Conservation (phyloP, 495 filamentous ascomycete species). For the Penicillium canariense region DNA sequence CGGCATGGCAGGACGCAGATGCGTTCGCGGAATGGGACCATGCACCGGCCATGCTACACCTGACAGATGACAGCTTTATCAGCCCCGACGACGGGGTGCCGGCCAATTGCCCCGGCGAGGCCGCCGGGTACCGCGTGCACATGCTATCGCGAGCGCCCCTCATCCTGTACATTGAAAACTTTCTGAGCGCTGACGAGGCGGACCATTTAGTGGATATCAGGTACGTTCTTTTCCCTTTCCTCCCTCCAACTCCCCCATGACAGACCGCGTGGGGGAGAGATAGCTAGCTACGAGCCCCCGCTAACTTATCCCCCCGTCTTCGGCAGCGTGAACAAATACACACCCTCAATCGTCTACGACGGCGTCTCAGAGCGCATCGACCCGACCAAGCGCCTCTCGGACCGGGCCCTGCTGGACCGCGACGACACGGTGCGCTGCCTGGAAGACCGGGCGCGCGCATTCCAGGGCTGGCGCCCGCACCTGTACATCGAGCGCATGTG, state of each 20-base stretch:
- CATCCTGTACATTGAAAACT: constrained; percentile 56
- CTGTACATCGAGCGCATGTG: constrained; percentile 62
- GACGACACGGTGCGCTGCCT: constrained; percentile 64
- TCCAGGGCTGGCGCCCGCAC: constrained; percentile 65
- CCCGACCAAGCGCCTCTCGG: constrained; percentile 50
- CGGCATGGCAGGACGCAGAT: not conserved
- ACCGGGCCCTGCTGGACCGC: constrained; percentile 57
- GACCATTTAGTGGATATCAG: constrained; percentile 50
- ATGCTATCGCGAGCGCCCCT: constrained; percentile 51
- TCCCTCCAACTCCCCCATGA: not conserved
- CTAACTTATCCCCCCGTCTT: not conserved
- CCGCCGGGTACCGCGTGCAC: constrained; percentile 35
- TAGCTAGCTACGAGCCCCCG: too few relatives aligned
- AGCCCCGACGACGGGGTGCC: constrained; percentile 32
- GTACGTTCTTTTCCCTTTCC: constrained; percentile 26
- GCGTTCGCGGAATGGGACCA: constrained; percentile 21
- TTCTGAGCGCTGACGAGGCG: constrained; percentile 48
- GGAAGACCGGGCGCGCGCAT: constrained; percentile 62
- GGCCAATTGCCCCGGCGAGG: constrained; percentile 25
- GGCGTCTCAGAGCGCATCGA: constrained; percentile 44
- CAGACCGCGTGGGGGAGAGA: too few relatives aligned
- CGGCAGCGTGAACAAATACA: constrained; percentile 47
- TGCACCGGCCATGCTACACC: constrained; percentile 21
- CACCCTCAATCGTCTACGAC: constrained; percentile 54
- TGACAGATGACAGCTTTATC: constrained; percentile 35